These are phyloP conservation scores for Geranomyces michiganensis DNA, from an alignment of 192 early-diverging fungal species.

Conservation along the genomic window DNA sequence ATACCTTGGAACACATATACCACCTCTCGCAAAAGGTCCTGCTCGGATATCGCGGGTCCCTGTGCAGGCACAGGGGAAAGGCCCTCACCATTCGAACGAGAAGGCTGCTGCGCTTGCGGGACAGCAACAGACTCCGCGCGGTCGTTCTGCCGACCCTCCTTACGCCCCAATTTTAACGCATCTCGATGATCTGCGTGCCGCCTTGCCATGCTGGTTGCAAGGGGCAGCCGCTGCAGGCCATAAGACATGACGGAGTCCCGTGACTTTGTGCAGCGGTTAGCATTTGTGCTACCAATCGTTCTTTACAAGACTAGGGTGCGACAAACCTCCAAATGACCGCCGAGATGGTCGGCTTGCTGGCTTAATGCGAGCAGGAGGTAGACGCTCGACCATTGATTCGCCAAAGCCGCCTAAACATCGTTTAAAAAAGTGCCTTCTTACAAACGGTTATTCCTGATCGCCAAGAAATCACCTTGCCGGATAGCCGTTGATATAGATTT, in stretches of 20 bases:
- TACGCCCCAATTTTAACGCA: not conserved
- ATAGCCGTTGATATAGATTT: conserved; percentile 60
- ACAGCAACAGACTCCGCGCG: too few relatives aligned
- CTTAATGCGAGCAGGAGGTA: conserved; percentile 28
- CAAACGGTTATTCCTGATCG: not conserved
- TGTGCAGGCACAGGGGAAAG: not conserved
- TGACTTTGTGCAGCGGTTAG: not conserved
- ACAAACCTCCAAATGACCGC: not conserved
- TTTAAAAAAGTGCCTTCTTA: not conserved
- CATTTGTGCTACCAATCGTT: too few relatives aligned
- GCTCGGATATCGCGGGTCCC: conserved; percentile 14
- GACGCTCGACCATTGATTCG: conserved; percentile 23
- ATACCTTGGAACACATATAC: conserved; percentile 94
- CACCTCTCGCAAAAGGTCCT: conserved; percentile 76
- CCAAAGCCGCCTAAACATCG: conserved; percentile 2
- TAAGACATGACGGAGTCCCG: not conserved
- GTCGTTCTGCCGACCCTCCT: too few relatives aligned
- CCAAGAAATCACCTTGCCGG: conserved; percentile 39
- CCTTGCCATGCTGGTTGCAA: not conserved
- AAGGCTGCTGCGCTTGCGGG: too few relatives aligned
- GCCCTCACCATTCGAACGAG: too few relatives aligned
- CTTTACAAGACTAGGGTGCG: not conserved
- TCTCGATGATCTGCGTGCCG: not conserved
- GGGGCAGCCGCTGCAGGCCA: not conserved
- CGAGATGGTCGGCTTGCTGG: conserved; percentile 21